phyloP scores from a whole-genome alignment of 1,139 yeast genomes.

The Yamadazyma songkhlaensis region DNA sequence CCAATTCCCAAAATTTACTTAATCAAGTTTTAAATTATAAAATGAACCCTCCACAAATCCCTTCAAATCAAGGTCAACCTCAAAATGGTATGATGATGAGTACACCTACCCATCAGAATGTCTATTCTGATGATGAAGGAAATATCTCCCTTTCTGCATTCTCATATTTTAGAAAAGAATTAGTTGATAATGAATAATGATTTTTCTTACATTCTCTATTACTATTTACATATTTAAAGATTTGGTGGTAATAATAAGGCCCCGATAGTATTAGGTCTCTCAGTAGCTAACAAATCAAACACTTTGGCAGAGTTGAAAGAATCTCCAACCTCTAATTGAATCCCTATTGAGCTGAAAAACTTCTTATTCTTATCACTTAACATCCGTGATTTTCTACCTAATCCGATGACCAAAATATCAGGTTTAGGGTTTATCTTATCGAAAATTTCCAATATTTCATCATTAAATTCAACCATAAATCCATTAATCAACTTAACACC shows the following conservation, averaged over 20 bases:
- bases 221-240: slow-evolving; percentile 16
- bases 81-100: slow-evolving; percentile 36
- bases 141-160: slow-evolving; percentile 15
- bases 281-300: slow-evolving; percentile 76
- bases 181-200: slow-evolving; percentile 11
- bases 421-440: slow-evolving; percentile 71
- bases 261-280: slow-evolving; percentile 68
- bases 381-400: slow-evolving; percentile 63
- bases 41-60: slow-evolving; percentile 28
- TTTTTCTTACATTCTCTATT: neutral
- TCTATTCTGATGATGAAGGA: slow-evolving; percentile 14
- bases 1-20: slow-evolving; percentile 23
- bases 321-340: slow-evolving; percentile 66
- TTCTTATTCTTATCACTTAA: slow-evolving; percentile 53
- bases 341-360: slow-evolving; percentile 55
- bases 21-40: slow-evolving; percentile 21
- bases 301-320: slow-evolving; percentile 67
- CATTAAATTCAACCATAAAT: slow-evolving; percentile 41
- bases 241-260: slow-evolving; percentile 73
- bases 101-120: slow-evolving; percentile 40
- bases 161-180: slow-evolving; percentile 9
- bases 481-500: slow-evolving; percentile 29
- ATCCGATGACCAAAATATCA: slow-evolving; percentile 68
- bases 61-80: neutral
- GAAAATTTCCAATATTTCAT: slow-evolving; percentile 46